Base-by-base conservation (phyloP, 768 basidiomycete genomes). In the Mycena indigotica region DNA sequence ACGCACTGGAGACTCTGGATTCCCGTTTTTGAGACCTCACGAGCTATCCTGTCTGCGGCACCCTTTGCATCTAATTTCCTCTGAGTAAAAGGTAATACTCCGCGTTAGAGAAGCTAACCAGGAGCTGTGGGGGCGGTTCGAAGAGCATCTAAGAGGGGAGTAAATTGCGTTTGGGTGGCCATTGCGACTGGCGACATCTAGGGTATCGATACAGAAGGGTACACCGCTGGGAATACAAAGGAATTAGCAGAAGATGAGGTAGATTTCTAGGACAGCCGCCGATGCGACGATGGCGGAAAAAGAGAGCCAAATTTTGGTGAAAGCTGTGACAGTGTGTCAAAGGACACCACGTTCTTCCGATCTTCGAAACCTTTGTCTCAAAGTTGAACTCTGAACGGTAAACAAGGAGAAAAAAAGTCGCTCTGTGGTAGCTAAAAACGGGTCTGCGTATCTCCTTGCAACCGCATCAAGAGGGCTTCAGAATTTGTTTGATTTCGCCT, bases 1-100 rank as follows among this genome's bases (percentile, higher is more conserved):
- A 67, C 74, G 63, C 58, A 91, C 91, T 75, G 73, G 52, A 93
- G 74, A 38, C 81, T 78, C 66, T 84, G 80, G 50, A 85, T 75
- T 3, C 89, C 89, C 56, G 73, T 67, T 66, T 85, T 90, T 35
- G 77, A 73, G 38, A 93, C 77, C 67, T 89, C 84, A 32, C 88
- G 83, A 58, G 91, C 90, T 57, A 93, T 78, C 65, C 82, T 84
- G 74, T 93, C 91, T 38, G 88, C 89, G 21, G 91, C 91, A 50
- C 82, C 89, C 73, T 91, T 93, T 32, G 90, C 91, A 77, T 93
- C 91, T 89, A 44, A 21, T 13, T 23, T 44, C 44, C 54, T 57
- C n/a, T n/a, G n/a, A n/a, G n/a, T n/a, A n/a, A n/a, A n/a, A n/a
- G n/a, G n/a, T n/a, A n/a, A n/a, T n/a, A n/a, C n/a, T n/a, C n/a